phyloP scores from a whole-genome alignment of 495 filamentous ascomycete genomes.

The Trichoderma erinaceum region DNA sequence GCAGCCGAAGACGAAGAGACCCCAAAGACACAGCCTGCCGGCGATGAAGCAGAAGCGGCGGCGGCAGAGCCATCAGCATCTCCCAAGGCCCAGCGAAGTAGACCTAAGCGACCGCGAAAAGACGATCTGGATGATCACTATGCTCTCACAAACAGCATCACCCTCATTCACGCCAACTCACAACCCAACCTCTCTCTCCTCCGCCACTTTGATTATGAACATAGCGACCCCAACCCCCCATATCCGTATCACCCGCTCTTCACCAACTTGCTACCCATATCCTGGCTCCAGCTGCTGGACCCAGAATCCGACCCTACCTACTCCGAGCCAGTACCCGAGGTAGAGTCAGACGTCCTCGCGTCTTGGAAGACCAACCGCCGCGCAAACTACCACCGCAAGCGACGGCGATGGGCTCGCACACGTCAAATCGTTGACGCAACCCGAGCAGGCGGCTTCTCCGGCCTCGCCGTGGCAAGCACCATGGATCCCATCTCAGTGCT shows the following conservation, averaged over 20 bases:
- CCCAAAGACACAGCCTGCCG: not conserved
- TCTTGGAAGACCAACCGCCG: slow-evolving; percentile 70
- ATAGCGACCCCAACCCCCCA: slow-evolving; percentile 53
- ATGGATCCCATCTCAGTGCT: slow-evolving; percentile 78
- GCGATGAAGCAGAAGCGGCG: not conserved
- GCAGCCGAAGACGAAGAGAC: slow-evolving; percentile 17
- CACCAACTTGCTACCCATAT: slow-evolving; percentile 72
- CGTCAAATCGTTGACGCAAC: slow-evolving; percentile 64
- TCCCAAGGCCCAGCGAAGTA: slow-evolving; percentile 18
- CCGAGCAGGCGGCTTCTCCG: slow-evolving; percentile 70
- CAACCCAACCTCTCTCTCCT: slow-evolving; percentile 85
- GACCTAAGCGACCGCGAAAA: slow-evolving; percentile 25
- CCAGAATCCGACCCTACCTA: slow-evolving; percentile 68
- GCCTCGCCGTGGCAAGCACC: slow-evolving; percentile 69
- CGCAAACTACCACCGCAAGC: slow-evolving; percentile 77
- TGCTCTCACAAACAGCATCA: slow-evolving; percentile 73
- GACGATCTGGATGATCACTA: slow-evolving; percentile 37
- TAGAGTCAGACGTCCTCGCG: slow-evolving; percentile 50
- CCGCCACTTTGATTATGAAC: slow-evolving; percentile 79
- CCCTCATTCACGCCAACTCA: slow-evolving; percentile 75
- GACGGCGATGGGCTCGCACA: slow-evolving; percentile 66
- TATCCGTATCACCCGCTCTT: slow-evolving; percentile 63
- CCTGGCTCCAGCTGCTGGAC: slow-evolving; percentile 82
- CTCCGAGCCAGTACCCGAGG: slow-evolving; percentile 46
- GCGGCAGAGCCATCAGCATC: slow-evolving; percentile 1